A percentile compares a stretch with the other conserved stretches of the same genome.
phyloP scores from a whole-genome alignment of 257 asterid genomes.

The Solanum pimpinellifolium region DNA sequence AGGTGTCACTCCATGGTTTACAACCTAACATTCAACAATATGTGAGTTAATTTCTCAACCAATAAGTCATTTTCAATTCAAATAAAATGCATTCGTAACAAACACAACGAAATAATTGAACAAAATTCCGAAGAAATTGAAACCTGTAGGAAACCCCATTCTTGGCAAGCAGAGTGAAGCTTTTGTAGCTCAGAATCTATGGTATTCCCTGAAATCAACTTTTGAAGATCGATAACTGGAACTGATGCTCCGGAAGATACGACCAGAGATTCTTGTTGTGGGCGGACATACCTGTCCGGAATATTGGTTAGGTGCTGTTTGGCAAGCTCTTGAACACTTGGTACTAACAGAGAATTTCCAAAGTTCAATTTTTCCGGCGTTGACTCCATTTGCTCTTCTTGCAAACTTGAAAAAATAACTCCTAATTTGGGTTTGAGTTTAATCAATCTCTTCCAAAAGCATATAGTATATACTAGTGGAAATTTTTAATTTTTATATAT shows the following conservation, averaged over 20 bases:
- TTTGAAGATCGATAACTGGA: constrained; percentile 26
- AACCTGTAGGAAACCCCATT: constrained; percentile 66
- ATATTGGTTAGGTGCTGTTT: constrained; percentile 10
- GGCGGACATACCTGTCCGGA: constrained; percentile 26
- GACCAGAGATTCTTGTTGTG: constrained; percentile 3
- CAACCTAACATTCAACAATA: constrained; percentile 7
- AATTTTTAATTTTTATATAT: too few species aligned
- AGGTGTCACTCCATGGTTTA: constrained; percentile 33
- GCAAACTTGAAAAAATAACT: neutral
- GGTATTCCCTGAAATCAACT: constrained; percentile 11
- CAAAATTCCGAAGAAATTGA: neutral
- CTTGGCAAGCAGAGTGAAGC: constrained; percentile 42
- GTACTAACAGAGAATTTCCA: constrained; percentile 36
- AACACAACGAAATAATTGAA: neutral
- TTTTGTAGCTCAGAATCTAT: constrained; percentile 16
- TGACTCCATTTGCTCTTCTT: neutral
- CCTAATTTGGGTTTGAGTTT: too few species aligned
- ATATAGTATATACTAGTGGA: neutral
- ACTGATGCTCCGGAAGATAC: neutral
- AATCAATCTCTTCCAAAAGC: too few species aligned
- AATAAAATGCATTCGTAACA: too few species aligned
- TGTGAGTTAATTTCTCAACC: neutral
- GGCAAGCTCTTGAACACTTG: constrained; percentile 44
- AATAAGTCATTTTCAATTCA: neutral
- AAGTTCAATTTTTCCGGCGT: constrained; percentile 10